Evolutionary conservation across 148 eudicot genomes (phyloP), one percentile per base, ranked within the genome.

Genomic region (Nyssa sinensis): DNA sequence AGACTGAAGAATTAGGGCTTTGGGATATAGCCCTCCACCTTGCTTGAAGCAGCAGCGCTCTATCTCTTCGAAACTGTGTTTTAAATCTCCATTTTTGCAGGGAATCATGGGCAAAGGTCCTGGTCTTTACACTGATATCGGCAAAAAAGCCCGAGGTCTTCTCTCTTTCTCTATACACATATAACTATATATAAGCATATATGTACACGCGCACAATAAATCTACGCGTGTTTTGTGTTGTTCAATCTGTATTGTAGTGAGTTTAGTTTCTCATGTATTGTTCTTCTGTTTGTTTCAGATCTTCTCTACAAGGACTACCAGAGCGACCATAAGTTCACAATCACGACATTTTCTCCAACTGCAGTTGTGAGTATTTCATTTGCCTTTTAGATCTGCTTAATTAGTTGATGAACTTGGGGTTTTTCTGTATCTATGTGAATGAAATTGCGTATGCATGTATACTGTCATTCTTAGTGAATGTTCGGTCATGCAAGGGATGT

Each of bases 91-190:
- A 61, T 30, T 37, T 25, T 23, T 21, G 49, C 61, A 70, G 67
- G 39, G 70, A 87, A 59, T 49, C 65, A 85, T 92, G 97, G 93
- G 71, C 64, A 93, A 88, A 79, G 97, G 95, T 70, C 97, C 97
- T 7, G 95, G 97, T n/a, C 85, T 90, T 27, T 93, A 93, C 89
- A 62, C 81, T 21, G 91, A 84, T 58, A 88, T 93, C 71, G 97
- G 93, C 71, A 90, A 86, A 76, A 79, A 72, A 29, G 80, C 97
- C n/a, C 76, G 90, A 87, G 97, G 97, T 91, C 7, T 35, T 16
- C 25, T 59, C 39, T 66, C 67, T 53, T 23, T 35, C 5, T 34
- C 33, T 63, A 0, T 60, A 11, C 49, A n/a, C 29, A 0, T 39
- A 0, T 66, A 4, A 44, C 8, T 27, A 49, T 27, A 9, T 12